Evolutionary conservation across 2,329 filamentous ascomycete species (phyloP).

Genomic region (Fusarium chaquense): DNA sequence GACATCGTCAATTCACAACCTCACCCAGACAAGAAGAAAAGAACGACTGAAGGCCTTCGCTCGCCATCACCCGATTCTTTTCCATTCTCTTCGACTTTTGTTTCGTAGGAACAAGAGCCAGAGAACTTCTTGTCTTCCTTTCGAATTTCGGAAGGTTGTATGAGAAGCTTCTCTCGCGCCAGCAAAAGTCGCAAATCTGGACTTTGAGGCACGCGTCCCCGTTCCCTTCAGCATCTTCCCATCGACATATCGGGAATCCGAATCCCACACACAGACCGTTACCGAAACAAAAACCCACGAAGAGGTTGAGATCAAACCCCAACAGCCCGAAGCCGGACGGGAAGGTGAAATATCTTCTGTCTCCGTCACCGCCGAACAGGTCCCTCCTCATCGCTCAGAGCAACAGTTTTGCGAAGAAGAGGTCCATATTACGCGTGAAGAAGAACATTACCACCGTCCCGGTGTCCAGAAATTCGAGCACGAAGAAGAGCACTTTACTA

Average conservation of each 20-base stretch:
- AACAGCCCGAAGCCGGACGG: conserved; percentile 90
- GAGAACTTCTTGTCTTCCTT: conserved; percentile 78
- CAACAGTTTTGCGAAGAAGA: conserved; percentile 83
- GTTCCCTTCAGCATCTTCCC: conserved; percentile 99
- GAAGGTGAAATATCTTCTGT: conserved; percentile 91
- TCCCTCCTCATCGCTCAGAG: conserved; percentile 74
- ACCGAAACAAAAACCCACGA: conserved; percentile 77
- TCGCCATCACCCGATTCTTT: conserved; percentile 51
- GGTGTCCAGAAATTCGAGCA: conserved; percentile 61
- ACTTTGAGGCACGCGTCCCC: conserved; percentile 99
- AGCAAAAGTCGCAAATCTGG: conserved; percentile 93
- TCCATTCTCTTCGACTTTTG: conserved; percentile 61
- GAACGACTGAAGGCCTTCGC: conserved; percentile 52
- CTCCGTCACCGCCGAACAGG: conserved; percentile 67
- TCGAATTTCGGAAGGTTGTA: conserved; percentile 68
- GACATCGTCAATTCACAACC: conserved; percentile 44
- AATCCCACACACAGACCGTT: conserved; percentile 64
- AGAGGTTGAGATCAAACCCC: conserved; percentile 87
- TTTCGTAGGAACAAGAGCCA: conserved; percentile 71
- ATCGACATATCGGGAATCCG: conserved; percentile 85
- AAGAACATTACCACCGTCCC: conserved; percentile 81
- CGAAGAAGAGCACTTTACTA: conserved; percentile 48
- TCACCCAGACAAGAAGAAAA: conserved; percentile 52
- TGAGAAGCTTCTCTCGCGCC: conserved; percentile 76
- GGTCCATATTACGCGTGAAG: conserved; percentile 82